Evolutionary conservation across 2,329 filamentous ascomycete species (phyloP), one percentile per base, ranked within the genome.

Genomic region (Biscogniauxia sp.): DNA sequence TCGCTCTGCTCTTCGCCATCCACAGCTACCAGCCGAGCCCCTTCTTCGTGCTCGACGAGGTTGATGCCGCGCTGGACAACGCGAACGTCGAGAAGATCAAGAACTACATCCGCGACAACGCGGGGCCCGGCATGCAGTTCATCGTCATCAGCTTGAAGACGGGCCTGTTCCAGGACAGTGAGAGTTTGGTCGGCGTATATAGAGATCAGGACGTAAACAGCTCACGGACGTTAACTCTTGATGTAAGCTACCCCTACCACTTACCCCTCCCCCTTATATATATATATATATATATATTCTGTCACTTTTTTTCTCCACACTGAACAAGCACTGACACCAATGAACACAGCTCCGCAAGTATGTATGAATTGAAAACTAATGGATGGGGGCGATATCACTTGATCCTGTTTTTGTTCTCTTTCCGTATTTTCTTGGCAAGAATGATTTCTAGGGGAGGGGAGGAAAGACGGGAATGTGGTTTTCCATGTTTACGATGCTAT

Each of bases 31-130:
- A 97, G 74, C 94, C 95, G 0, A 92, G 87, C 62, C 95, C 96
- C 0, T 99, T 99, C 81, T 99, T 99, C 75, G 95, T 99, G 37
- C 86, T 99, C 7, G 95, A 99, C 74, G 95, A 99, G 78, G 94
- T 99, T 15, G 95, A 99, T 74, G 96, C 95, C 9, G 96, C 95
- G 50, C 84, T 99, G n/a, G 95, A 99, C 74, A 97, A 97, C 72
- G 93, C 94, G 62, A 99, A 99, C 70, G 95, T 98, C 6, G 89
- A 92, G 68, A 93, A 96, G 74, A 93, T 99, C 76, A 95, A 94
- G 66, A 95, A 95, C 76, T 99, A 99, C 73, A 96, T 99, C 64
- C 87, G 90, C 45, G 92, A 96, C 72, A 93, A 99, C 76, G 91
- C 93, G 0, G 92, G 92, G 0, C 95, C 95, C 1, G 96, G 96